Base-by-base conservation (phyloP, 1,284 basidiomycete species). In the Ustilago tritici region DNA sequence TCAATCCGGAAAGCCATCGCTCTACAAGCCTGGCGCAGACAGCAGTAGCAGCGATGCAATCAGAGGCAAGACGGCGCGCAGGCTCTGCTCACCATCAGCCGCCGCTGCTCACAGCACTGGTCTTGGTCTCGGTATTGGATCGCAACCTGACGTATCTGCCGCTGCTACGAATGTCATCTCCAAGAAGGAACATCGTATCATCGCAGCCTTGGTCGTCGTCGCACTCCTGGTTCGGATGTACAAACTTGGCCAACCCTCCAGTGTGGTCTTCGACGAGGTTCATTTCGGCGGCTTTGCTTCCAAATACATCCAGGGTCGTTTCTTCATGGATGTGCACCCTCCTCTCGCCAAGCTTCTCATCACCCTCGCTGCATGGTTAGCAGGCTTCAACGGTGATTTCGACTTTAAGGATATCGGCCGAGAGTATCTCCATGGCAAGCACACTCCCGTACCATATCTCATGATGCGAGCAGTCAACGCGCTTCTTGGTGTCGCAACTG, bases 281-380 rank as follows among this genome's bases (percentile, higher is more conserved):
- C 84, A 86, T 67, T 86, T 86, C 65, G 84, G 84, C 23, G 83
- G 84, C 23, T 82, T 97, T 85, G 93, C 95, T 2, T 90, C 91
- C 61, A 95, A 94, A 69, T 96, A 88, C 86, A 93, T 95, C 89
- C 93, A 93, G 87, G 93, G 92, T 15, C 90, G 91, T 60, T 96
- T 95, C 88, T 94, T 88, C 91, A 90, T 99, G 87, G 97, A 99
- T 84, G 96, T 99, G 1, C 96, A 99, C 85, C 96, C 97, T 0
- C 97, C 97, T 2, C 89, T 99, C 7, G 96, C 95, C 36, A 99
- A 99, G 86, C 90, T 99, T 28, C 89, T 99, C 66, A 95, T 99
- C 82, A 96, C 96, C 0, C 89, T 97, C 32, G 93, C 93, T 8
- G 95, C 91, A 0, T 96, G 93, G 84, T 70, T 97, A 5, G 93